These are phyloP conservation scores for Boletus rubropictus DNA, from an alignment of 768 basidiomycete genomes.

Conservation along the genomic window DNA sequence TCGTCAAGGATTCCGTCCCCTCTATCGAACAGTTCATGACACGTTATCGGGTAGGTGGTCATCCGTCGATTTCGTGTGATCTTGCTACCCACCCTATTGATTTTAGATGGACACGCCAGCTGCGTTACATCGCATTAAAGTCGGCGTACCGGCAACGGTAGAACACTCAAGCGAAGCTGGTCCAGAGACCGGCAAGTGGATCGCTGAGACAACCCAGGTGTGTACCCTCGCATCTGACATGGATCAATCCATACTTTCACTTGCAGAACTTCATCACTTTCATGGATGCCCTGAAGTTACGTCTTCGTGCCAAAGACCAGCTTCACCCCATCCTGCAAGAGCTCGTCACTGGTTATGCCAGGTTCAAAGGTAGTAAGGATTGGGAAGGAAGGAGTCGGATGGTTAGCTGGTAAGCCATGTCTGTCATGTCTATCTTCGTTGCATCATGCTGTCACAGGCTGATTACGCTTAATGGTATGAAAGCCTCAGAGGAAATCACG, in stretches of 20 bases:
- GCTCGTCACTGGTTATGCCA: conserved; percentile 88
- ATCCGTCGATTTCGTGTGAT: background rate
- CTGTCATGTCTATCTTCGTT: background rate
- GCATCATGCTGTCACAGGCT: conserved; percentile 48
- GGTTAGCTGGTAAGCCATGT: conserved; percentile 71
- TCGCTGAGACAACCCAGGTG: conserved; percentile 96
- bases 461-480: conserved; percentile 95
- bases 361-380: conserved; percentile 91
- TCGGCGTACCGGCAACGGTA: conserved; percentile 94
- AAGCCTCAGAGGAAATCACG: conserved; percentile 90
- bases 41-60: conserved; percentile 62
- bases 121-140: conserved; percentile 81
- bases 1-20: conserved; percentile 84
- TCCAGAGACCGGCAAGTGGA: conserved; percentile 92
- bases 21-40: conserved; percentile 89
- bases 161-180: conserved; percentile 93
- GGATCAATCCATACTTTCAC: background rate
- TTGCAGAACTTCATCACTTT: conserved; percentile 94
- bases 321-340: conserved; percentile 92
- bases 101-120: conserved; percentile 89
- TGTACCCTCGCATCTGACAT: conserved; percentile 2
- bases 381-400: conserved; percentile 92
- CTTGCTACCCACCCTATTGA: background rate
- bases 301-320: conserved; percentile 94
- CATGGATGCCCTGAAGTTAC: conserved; percentile 93